Evolutionary conservation across 2,329 filamentous ascomycete species (phyloP).

Genomic region (Fonsecaea monophora): DNA sequence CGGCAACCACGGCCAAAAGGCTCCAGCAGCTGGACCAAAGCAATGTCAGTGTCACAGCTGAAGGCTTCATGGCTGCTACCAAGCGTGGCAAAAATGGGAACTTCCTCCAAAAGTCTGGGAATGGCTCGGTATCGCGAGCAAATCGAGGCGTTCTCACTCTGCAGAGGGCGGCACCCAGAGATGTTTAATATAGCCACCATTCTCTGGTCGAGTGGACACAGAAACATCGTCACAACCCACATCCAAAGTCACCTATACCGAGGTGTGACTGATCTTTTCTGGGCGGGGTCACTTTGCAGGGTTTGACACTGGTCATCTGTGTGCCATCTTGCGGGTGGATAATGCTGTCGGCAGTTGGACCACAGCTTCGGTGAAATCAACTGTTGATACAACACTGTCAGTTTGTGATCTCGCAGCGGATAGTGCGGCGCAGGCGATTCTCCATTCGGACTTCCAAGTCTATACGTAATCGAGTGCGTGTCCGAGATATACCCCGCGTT

Average conservation of each 20-base stretch:
- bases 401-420: not conserved
- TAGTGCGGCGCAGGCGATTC: not conserved
- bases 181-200: not conserved
- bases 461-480: not conserved
- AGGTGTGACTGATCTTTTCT: not conserved
- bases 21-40: not conserved
- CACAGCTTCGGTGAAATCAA: not conserved
- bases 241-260: not conserved
- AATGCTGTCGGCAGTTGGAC: not conserved
- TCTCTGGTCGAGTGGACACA: not conserved
- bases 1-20: not conserved
- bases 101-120: no score
- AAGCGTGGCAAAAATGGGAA: no score
- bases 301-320: not conserved
- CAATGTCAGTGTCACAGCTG: not conserved
- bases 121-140: no score
- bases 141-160: not conserved
- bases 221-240: not conserved
- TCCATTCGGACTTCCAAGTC: not conserved
- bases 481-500: slow-evolving; percentile 1
- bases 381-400: not conserved
- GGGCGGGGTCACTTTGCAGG: not conserved
- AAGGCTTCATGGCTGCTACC: not conserved
- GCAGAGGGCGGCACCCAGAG: not conserved
- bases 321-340: not conserved